Conservation (phyloP, 2,329 filamentous ascomycete species). For the Ascochyta koolunga region DNA sequence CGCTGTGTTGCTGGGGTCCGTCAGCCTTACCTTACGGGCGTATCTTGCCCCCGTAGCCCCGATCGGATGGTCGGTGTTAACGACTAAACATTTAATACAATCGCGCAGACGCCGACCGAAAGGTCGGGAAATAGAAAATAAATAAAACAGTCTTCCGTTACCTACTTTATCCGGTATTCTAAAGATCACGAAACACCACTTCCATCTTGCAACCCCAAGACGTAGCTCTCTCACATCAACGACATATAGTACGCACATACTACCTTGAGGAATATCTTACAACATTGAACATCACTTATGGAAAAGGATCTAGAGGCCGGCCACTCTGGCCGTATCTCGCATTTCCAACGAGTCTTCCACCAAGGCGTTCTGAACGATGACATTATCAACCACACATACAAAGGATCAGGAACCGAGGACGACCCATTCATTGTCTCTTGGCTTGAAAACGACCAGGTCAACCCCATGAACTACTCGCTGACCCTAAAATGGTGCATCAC, state of each 20-base stretch:
- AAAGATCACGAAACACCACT: not conserved
- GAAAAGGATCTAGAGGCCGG: slow-evolving; percentile 11
- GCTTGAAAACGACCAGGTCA: slow-evolving; percentile 68
- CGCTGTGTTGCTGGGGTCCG: too few species aligned
- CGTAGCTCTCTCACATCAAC: not conserved
- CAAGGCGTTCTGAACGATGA: slow-evolving; percentile 64
- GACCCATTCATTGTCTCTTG: slow-evolving; percentile 74
- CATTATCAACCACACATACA: slow-evolving; percentile 57
- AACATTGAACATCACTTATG: not conserved
- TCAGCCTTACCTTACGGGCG: not conserved
- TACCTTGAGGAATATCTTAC: not conserved
- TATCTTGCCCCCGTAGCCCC: not conserved
- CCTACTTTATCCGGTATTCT: not conserved
- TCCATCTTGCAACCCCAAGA: not conserved
- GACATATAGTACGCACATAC: not conserved
- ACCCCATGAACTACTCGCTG: slow-evolving; percentile 66
- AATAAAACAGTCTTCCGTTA: slow-evolving; percentile 4
- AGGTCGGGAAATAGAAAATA: not conserved
- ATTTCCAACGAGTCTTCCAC: slow-evolving; percentile 58
- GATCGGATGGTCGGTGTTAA: slow-evolving; percentile 11
- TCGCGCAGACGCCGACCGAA: slow-evolving; percentile 9
- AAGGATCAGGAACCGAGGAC: slow-evolving; percentile 64
- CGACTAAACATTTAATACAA: not conserved
- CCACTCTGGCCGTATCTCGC: slow-evolving; percentile 9
- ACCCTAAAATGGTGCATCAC: slow-evolving; percentile 71